Conservation (phyloP, 2,329 filamentous ascomycete species). For the Fusarium floridanum region DNA sequence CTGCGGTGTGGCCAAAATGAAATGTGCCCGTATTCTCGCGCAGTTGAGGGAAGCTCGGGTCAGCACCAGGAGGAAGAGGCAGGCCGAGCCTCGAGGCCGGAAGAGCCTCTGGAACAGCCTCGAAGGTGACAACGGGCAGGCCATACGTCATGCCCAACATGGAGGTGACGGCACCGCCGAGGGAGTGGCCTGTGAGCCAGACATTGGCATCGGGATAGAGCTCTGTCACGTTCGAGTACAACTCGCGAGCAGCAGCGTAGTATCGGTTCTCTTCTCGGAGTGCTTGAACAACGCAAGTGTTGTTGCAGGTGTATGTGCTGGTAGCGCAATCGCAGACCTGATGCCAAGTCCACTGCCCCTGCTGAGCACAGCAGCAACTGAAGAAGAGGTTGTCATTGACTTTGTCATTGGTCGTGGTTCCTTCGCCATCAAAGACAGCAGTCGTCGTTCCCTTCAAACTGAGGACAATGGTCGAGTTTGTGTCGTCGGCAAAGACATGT, state of each 20-base stretch:
- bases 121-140: constrained; percentile 89
- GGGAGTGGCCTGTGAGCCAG: constrained; percentile 92
- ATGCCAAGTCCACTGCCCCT: constrained; percentile 89
- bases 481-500: constrained; percentile 90
- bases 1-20: constrained; percentile 95
- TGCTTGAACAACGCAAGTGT: constrained; percentile 84
- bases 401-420: constrained; percentile 97
- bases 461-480: constrained; percentile 89
- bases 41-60: constrained; percentile 78
- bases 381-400: constrained; percentile 98
- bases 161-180: constrained; percentile 91
- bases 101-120: constrained; percentile 91
- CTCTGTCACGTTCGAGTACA: constrained; percentile 92
- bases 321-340: constrained; percentile 95
- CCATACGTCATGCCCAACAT: constrained; percentile 92
- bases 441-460: constrained; percentile 92
- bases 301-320: constrained; percentile 89
- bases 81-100: constrained; percentile 87
- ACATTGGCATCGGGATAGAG: constrained; percentile 87
- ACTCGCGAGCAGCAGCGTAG: constrained; percentile 87
- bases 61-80: constrained; percentile 83
- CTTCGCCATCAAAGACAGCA: constrained; percentile 95
- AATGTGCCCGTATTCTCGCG: constrained; percentile 81
- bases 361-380: constrained; percentile 96
- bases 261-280: constrained; percentile 88